These are phyloP conservation scores for Mucuna pruriens DNA, from an alignment of 306 rosid species.

Conservation along the genomic window DNA sequence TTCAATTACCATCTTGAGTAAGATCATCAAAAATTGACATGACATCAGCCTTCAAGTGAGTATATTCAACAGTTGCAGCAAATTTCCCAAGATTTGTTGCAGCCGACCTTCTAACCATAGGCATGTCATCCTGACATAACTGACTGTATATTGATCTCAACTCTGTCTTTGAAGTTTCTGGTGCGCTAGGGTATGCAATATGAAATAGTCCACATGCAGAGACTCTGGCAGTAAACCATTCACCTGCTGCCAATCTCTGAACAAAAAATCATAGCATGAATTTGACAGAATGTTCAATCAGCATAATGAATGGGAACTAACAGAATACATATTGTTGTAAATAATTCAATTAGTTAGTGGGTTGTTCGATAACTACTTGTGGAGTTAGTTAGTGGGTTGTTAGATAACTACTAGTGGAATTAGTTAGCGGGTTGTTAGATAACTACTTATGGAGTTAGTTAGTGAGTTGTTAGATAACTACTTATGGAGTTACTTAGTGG, in stretches of 20 bases:
- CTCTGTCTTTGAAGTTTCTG: constrained; percentile 77
- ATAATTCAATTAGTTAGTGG: too few species aligned
- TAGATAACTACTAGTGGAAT: too few species aligned
- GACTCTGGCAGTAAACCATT: constrained; percentile 99
- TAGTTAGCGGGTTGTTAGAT: too few species aligned
- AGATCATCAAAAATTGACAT: constrained; percentile 95
- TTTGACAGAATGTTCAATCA: constrained; percentile 19
- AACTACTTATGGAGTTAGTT: too few species aligned
- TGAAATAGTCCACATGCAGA: constrained; percentile 97
- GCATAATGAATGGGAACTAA: constrained; percentile 14
- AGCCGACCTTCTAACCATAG: constrained; percentile 99
- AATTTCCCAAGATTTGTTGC: constrained; percentile 96
- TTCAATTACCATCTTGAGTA: constrained; percentile 83
- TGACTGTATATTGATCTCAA: constrained; percentile 85
- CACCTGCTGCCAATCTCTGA: constrained; percentile 98
- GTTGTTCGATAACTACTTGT: too few species aligned
- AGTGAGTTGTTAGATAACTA: too few species aligned
- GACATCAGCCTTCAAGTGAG: constrained; percentile 84
- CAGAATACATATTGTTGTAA: too few species aligned
- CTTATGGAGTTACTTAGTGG: too few species aligned
- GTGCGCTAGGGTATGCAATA: constrained; percentile 91
- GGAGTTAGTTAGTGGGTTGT: too few species aligned
- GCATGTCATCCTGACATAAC: constrained; percentile 99
- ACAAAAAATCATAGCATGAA: constrained; percentile 22
- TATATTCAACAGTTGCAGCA: constrained; percentile 91